A percentile compares a stretch with the other conserved stretches of the same genome.
Evolutionary conservation across 176 grass and related monocot species (phyloP).

Genomic region (Ensete glaucum): DNA sequence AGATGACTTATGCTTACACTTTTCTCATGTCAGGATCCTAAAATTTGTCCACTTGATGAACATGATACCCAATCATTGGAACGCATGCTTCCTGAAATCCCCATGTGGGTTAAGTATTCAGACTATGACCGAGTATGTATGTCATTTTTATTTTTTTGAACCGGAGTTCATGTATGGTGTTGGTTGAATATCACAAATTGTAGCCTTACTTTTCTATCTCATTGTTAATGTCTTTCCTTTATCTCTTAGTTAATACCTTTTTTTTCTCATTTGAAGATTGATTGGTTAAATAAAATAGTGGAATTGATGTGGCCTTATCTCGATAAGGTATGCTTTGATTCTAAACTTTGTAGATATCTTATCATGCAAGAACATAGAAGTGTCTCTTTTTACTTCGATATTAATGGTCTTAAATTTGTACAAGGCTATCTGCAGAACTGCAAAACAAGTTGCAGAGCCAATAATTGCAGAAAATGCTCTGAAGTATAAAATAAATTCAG

Average conservation of each 20-base stretch:
- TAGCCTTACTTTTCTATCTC: neutral
- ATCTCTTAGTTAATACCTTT: constrained; percentile 11
- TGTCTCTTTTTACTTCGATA: constrained; percentile 16
- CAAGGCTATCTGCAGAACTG: constrained; percentile 87
- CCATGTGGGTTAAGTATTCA: constrained; percentile 89
- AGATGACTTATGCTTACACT: constrained; percentile 1
- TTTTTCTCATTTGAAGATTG: constrained; percentile 48
- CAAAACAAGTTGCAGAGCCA: constrained; percentile 64
- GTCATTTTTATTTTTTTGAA: neutral
- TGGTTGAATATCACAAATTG: neutral
- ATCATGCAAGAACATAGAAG: neutral
- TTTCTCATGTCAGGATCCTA: constrained; percentile 38
- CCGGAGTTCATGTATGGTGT: neutral
- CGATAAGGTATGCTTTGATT: constrained; percentile 50
- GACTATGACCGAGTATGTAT: constrained; percentile 86
- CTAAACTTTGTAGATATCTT: neutral
- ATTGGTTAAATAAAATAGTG: constrained; percentile 90
- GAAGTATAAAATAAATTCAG: constrained; percentile 84
- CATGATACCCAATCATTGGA: constrained; percentile 77
- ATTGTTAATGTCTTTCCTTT: neutral
- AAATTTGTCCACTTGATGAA: constrained; percentile 54
- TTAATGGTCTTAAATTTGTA: constrained; percentile 20
- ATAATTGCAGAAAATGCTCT: constrained; percentile 71
- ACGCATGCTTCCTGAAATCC: constrained; percentile 86
- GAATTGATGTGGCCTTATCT: constrained; percentile 95